A percentile compares a stretch with the other conserved stretches of the same genome.
Evolutionary conservation across 2,329 filamentous ascomycete species (phyloP).

Genomic region (Fusarium sp.): DNA sequence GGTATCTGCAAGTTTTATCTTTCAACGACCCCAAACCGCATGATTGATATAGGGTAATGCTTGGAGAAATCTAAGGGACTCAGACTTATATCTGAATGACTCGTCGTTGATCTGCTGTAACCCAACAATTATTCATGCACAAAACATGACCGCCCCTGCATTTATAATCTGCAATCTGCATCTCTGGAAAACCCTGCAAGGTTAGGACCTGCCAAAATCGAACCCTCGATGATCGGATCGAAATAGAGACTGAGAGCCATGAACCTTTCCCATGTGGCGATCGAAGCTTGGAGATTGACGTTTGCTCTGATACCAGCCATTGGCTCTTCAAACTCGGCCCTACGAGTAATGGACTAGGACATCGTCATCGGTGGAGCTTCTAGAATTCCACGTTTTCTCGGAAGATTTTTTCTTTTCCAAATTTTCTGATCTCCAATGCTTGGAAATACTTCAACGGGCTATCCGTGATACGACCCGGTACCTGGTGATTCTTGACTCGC

Average conservation of each 20-base stretch:
- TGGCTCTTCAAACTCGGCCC: slow-evolving; percentile 16
- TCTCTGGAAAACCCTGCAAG: background rate
- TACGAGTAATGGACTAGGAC: slow-evolving; percentile 34
- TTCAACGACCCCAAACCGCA: background rate
- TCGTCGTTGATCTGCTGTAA: background rate
- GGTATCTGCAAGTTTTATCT: background rate
- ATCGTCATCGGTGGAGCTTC: slow-evolving; percentile 38
- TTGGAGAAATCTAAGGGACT: background rate
- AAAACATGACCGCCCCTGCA: slow-evolving; percentile 12
- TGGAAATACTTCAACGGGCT: slow-evolving; percentile 16
- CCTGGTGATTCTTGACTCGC: slow-evolving; percentile 1
- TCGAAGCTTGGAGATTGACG: slow-evolving; percentile 12
- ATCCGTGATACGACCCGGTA: slow-evolving; percentile 6
- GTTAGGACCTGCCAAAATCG: slow-evolving; percentile 1
- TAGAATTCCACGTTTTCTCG: slow-evolving; percentile 22
- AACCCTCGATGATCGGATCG: slow-evolving; percentile 4
- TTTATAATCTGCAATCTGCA: background rate
- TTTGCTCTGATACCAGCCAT: background rate
- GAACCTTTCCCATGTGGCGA: slow-evolving; percentile 25
- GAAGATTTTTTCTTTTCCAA: slow-evolving; percentile 1
- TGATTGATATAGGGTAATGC: slow-evolving; percentile 14
- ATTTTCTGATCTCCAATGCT: background rate
- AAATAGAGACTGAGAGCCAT: background rate
- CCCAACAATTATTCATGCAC: background rate
- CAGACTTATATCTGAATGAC: background rate